Conservation (phyloP, 805 yeast genomes). For the Spathaspora hagerdaliae region DNA sequence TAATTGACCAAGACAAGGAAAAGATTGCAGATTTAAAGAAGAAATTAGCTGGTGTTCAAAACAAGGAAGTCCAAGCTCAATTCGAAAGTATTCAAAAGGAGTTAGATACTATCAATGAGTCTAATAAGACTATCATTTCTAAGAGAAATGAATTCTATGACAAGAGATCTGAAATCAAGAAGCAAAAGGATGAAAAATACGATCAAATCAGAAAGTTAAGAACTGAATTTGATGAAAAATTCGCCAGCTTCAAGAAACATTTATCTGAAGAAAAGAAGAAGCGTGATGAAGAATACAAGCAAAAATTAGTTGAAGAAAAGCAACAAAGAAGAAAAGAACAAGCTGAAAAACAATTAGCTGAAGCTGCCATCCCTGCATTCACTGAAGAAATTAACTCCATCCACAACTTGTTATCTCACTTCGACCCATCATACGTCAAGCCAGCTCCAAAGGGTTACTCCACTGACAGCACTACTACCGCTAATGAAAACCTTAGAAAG, state of each 20-base stretch:
- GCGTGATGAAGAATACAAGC: constrained; percentile 67
- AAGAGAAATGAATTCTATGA: constrained; percentile 62
- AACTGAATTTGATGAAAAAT: constrained; percentile 71
- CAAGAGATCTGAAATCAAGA: constrained; percentile 63
- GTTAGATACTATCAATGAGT: constrained; percentile 60
- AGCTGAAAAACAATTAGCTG: constrained; percentile 67
- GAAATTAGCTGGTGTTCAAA: constrained; percentile 54
- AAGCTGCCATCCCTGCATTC: constrained; percentile 81
- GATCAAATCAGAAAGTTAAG: constrained; percentile 64
- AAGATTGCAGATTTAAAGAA: constrained; percentile 74
- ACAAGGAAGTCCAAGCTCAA: constrained; percentile 60
- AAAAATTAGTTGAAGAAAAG: constrained; percentile 46
- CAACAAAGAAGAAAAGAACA: constrained; percentile 48
- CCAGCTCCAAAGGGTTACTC: constrained; percentile 26
- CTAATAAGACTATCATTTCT: constrained; percentile 58
- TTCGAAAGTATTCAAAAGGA: constrained; percentile 67
- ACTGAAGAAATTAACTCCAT: constrained; percentile 72
- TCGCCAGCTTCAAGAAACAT: constrained; percentile 63
- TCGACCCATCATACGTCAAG: constrained; percentile 75
- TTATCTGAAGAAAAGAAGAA: constrained; percentile 65
- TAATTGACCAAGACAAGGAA: constrained; percentile 73
- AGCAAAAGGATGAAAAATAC: constrained; percentile 66
- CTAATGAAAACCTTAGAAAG: constrained; percentile 36
- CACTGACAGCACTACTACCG: constrained; percentile 12
- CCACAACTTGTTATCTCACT: constrained; percentile 64